Conservation (phyloP, 129 eudicot genomes). For the Scalesia atractyloides region DNA sequence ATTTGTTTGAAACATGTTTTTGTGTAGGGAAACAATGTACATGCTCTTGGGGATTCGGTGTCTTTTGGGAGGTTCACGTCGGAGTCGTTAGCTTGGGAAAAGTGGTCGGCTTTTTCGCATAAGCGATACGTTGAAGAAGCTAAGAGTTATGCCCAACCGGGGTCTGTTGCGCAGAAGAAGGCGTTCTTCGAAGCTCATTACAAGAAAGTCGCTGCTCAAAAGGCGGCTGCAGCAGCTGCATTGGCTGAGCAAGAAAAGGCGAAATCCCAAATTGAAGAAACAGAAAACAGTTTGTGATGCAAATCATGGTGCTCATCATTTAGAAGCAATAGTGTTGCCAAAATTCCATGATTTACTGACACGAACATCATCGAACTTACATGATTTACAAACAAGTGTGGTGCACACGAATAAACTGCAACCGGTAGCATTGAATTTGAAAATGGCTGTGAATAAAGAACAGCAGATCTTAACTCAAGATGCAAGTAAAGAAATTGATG, state of each 20-base stretch:
- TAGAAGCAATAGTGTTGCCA: constrained; percentile 10
- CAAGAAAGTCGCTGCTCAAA: constrained; percentile 83
- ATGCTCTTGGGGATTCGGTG: constrained; percentile 68
- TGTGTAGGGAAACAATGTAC: constrained; percentile 54
- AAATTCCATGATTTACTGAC: constrained; percentile 8
- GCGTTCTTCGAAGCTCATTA: constrained; percentile 97
- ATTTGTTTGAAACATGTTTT: not conserved
- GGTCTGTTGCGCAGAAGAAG: constrained; percentile 91
- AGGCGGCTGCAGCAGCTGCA: constrained; percentile 56
- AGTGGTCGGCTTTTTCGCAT: constrained; percentile 74
- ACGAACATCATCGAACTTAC: constrained; percentile 15
- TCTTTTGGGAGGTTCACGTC: constrained; percentile 83
- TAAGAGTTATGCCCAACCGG: constrained; percentile 76
- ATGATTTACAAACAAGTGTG: not conserved
- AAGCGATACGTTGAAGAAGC: constrained; percentile 91
- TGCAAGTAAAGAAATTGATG: constrained; percentile 18
- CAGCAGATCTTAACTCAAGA: constrained; percentile 20
- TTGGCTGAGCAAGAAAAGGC: constrained; percentile 62
- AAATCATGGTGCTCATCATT: constrained; percentile 31
- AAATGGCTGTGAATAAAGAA: constrained; percentile 20
- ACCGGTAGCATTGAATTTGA: constrained; percentile 5
- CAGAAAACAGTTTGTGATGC: constrained; percentile 19
- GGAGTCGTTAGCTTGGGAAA: constrained; percentile 89
- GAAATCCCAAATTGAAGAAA: constrained; percentile 23
- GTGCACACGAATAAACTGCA: constrained; percentile 8